Base-by-base conservation (phyloP, 1,284 basidiomycete genomes). In the Phenoliferia sp. region DNA sequence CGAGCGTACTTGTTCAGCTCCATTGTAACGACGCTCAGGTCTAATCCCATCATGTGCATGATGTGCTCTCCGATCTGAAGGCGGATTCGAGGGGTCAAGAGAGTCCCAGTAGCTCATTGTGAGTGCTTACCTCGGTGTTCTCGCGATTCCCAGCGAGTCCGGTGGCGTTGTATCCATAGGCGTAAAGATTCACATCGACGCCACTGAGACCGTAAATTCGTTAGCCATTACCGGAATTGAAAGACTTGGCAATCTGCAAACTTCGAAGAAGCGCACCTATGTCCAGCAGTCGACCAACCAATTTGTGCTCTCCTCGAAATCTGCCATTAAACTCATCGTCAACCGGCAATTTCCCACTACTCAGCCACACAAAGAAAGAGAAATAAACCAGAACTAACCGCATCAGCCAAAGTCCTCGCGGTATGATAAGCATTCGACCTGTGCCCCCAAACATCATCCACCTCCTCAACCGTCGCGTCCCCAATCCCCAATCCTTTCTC, bases 171-270 rank as follows among this genome's bases (percentile, higher is more conserved):
- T 67, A 64, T 1, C 79, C 79, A 31, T 76, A 72, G 32, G 77
- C 78, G 61, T 80, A 80, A 3, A 81, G 74, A 39, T 80, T 79
- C 55, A 81, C 79, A 63, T 80, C 80, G 36, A 80, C 76, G n/a
- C 78, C 80, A 26, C 77, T 44, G 39, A 44, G 39, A 22, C 39
- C 12, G 39, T 12, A 22, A 12, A 44, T 12, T 12, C 22, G 39
- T 44, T 44, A 12, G 39, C 39, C 12, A 44, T 22, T 44, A 12
- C 39, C 39, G 39, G 12, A 12, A 12, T 44, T 22, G 39, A 44
- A 22, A 12, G 22, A 44, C 39, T n/a, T n/a, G n/a, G n/a, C n/a
- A n/a, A n/a, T n/a, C n/a, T n/a, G n/a, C n/a, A n/a, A 44, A 44
- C 39, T 44, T 22, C 12, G 39, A 44, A 22, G 22, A 44, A 44